Percentiles rank a stretch among this genome's conserved stretches.
Evolutionary conservation across 768 basidiomycete genomes (phyloP).

Genomic region (Pleurotus tuoliensis): DNA sequence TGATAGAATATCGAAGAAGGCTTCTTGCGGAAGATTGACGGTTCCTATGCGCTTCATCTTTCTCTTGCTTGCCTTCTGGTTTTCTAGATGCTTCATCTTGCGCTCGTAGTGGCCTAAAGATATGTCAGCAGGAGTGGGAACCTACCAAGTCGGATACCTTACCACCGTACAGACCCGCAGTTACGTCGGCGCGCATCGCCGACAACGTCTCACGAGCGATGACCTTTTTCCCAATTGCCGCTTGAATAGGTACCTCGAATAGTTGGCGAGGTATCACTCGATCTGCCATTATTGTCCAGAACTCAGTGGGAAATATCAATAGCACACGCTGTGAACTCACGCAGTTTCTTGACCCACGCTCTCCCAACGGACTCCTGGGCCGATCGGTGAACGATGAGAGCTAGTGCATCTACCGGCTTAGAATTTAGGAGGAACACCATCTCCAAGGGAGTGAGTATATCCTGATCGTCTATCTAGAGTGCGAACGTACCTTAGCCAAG

Average conservation of each 20-base stretch:
- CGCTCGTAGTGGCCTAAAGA: conserved; percentile 80
- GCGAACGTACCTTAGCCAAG: conserved; percentile 65
- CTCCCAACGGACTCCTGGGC: conserved; percentile 71
- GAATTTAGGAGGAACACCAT: conserved; percentile 89
- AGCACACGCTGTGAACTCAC: conserved; percentile 40
- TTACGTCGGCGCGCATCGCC: conserved; percentile 87
- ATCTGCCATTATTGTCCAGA: conserved; percentile 37
- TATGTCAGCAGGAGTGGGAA: conserved; percentile 7
- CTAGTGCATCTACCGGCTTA: conserved; percentile 89
- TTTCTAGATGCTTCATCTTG: conserved; percentile 83
- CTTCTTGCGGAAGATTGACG: conserved; percentile 91
- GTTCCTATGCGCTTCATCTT: conserved; percentile 84
- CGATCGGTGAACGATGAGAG: conserved; percentile 85
- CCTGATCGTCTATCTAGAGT: not conserved
- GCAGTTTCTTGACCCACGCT: conserved; percentile 89
- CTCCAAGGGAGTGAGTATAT: conserved; percentile 31
- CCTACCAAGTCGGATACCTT: conserved; percentile 9
- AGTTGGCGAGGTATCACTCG: conserved; percentile 90
- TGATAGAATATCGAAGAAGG: conserved; percentile 83
- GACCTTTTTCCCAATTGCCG: conserved; percentile 80
- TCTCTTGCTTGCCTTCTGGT: conserved; percentile 92
- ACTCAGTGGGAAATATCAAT: not conserved
- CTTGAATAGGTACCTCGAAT: conserved; percentile 96
- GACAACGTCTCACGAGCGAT: conserved; percentile 88
- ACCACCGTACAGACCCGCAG: conserved; percentile 92